Conservation (phyloP, 495 filamentous ascomycete genomes). For the Talaromyces nanjingensis region DNA sequence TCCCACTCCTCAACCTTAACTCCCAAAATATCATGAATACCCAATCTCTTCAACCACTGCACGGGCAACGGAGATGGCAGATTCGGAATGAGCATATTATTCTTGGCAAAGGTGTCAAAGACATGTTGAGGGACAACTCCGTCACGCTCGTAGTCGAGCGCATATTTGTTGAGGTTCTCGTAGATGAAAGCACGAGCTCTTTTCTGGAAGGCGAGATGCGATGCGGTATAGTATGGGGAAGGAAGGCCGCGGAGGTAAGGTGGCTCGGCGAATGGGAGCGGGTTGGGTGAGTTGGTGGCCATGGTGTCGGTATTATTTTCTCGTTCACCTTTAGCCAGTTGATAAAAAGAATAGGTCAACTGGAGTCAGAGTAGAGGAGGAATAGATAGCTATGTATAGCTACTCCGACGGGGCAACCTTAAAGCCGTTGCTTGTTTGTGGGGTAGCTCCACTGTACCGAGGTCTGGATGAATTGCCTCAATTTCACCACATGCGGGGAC, state of each 20-base stretch:
- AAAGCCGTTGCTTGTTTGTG: not conserved
- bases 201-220: slow-evolving; percentile 58
- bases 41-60: slow-evolving; percentile 55
- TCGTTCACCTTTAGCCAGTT: not conserved
- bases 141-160: slow-evolving; percentile 58
- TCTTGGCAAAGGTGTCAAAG: slow-evolving; percentile 51
- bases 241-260: slow-evolving; percentile 64
- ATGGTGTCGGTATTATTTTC: slow-evolving; percentile 13
- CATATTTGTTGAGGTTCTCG: slow-evolving; percentile 51
- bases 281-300: slow-evolving; percentile 27
- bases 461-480: not conserved
- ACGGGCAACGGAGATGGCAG: slow-evolving; percentile 62
- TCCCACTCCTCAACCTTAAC: slow-evolving; percentile 70
- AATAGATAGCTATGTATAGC: not conserved
- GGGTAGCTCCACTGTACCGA: slow-evolving; percentile 4
- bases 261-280: slow-evolving; percentile 66
- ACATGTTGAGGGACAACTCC: slow-evolving; percentile 57
- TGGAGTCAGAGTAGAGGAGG: not conserved
- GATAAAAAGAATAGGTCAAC: not conserved
- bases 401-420: not conserved
- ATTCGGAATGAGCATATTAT: slow-evolving; percentile 58
- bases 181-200: slow-evolving; percentile 57
- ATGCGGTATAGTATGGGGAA: slow-evolving; percentile 58
- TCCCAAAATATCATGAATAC: slow-evolving; percentile 59
- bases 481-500: slow-evolving; percentile 2